A percentile compares a stretch with the other conserved stretches of the same genome.
Conservation (phyloP, 495 filamentous ascomycete genomes). For the Tuber aestivum region DNA sequence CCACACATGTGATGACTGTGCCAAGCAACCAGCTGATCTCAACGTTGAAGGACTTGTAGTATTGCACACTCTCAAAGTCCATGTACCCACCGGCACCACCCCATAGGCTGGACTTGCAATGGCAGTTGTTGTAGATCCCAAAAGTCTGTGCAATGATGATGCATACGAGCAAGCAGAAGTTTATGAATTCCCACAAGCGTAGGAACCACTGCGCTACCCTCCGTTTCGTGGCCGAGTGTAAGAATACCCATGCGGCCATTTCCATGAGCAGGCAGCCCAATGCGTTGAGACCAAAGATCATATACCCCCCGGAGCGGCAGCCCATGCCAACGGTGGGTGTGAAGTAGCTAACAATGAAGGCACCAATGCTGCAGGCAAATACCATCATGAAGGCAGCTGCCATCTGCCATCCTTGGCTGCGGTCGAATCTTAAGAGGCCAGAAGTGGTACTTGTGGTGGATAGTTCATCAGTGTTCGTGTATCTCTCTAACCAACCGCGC, state of each 20-base stretch:
- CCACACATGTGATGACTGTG: slow-evolving; percentile 8
- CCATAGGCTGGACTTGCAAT: slow-evolving; percentile 18
- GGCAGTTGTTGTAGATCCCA: slow-evolving; percentile 20
- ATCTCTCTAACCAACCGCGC: slow-evolving; percentile 9
- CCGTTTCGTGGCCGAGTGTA: background rate
- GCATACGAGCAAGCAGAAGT: slow-evolving; percentile 17
- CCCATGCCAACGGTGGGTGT: slow-evolving; percentile 50
- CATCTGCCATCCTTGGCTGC: slow-evolving; percentile 48
- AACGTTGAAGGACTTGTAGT: slow-evolving; percentile 9
- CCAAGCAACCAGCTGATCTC: slow-evolving; percentile 10
- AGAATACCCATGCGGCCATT: slow-evolving; percentile 7
- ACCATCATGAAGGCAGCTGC: slow-evolving; percentile 43
- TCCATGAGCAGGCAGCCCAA: slow-evolving; percentile 41
- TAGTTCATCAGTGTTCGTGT: background rate
- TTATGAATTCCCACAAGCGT: slow-evolving; percentile 7
- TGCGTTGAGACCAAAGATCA: slow-evolving; percentile 45
- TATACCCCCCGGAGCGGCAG: slow-evolving; percentile 50
- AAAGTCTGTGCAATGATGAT: slow-evolving; percentile 20
- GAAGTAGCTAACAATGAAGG: slow-evolving; percentile 46
- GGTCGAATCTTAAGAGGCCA: slow-evolving; percentile 22
- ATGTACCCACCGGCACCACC: slow-evolving; percentile 17
- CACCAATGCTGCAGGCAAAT: slow-evolving; percentile 40
- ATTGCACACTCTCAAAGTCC: slow-evolving; percentile 9
- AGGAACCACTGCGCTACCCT: slow-evolving; percentile 3
- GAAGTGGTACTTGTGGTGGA: background rate